Base-by-base conservation (phyloP, 1,139 yeast species). In the Zygoascus meyerae region DNA sequence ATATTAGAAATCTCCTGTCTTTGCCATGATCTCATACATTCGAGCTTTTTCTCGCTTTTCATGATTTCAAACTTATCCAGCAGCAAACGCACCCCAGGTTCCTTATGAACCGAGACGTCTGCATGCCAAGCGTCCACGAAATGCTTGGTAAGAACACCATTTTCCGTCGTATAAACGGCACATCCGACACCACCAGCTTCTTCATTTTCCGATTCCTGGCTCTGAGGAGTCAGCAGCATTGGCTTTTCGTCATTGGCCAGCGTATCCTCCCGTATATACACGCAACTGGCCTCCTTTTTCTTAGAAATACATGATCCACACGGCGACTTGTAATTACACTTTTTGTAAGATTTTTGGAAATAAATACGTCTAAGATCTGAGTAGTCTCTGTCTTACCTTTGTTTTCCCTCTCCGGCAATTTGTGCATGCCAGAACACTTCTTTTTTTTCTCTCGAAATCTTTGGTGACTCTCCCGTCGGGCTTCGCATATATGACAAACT, bases 21-120 rank as follows among this genome's bases (percentile, higher is more conserved):
- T 34, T 49, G 52, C 52, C 52, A 49, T 5, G 52, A 48, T 15
- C 48, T 40, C 48, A 47, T 45, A 34, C 52, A 49, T 34, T 49
- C 48, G 12, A 49, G 37, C 9, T 34, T 44, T 37, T 37, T 49
- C 33, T 38, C 45, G 48, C 40, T 42, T 33, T 38, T 45, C 46
- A 35, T 37, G 35, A 30, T 47, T 41, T 49, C 52, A 31, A 49
- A 49, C 14, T 47, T 46, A 16, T 43, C 50, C 9, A 49, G 39
- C 29, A 49, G 42, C 12, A 37, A 30, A 7, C 48, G 37, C 16
- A 49, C 52, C 7, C 52, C 52, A 14, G 48, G 48, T 34, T 47
- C 50, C 15, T 42, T 46, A 29, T 47, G 44, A 6, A 32, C 48
- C 3, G 49, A 34, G 17, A 47, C 49, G 33, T 49, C 52, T 5